These are phyloP conservation scores for Russula earlei DNA, from an alignment of 768 basidiomycete species.

Conservation along the genomic window DNA sequence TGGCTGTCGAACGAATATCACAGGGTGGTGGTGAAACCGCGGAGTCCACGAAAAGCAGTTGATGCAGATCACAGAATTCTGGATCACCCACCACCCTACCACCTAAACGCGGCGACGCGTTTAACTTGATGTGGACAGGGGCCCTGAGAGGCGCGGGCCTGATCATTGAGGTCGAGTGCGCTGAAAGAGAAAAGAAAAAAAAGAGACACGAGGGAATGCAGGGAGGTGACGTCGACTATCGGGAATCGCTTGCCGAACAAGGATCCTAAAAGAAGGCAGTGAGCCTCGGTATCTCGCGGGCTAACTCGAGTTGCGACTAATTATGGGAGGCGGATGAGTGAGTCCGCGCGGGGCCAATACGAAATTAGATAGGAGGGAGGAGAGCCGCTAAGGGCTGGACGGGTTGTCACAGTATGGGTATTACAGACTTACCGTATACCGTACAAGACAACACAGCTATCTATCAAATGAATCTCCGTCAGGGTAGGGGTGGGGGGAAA, in stretches of 20 bases:
- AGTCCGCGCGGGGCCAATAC: constrained; percentile 12
- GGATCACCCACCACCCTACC: constrained; percentile 13
- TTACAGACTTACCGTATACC: not conserved
- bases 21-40: constrained; percentile 5
- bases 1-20: constrained; percentile 13
- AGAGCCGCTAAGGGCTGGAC: constrained; percentile 7
- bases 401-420: not conserved
- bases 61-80: constrained; percentile 14
- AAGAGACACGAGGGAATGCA: constrained; percentile 11
- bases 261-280: constrained; percentile 7
- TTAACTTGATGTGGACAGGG: constrained; percentile 19
- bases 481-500: not conserved
- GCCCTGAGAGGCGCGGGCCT: constrained; percentile 1
- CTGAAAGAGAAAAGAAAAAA: not conserved
- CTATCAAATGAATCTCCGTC: constrained; percentile 6
- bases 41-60: constrained; percentile 6
- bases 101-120: constrained; percentile 13
- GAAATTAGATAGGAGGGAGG: constrained; percentile 15
- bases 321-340: constrained; percentile 14
- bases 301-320: constrained; percentile 5
- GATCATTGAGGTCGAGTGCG: constrained; percentile 1
- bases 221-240: constrained; percentile 19
- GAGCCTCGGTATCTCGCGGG: constrained; percentile 11
- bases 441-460: constrained; percentile 2
- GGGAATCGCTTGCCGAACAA: constrained; percentile 11